These are phyloP conservation scores for Straminergon stramineum DNA, from an alignment of 225 moss, liverwort and hornwort species.

Conservation along the genomic window DNA sequence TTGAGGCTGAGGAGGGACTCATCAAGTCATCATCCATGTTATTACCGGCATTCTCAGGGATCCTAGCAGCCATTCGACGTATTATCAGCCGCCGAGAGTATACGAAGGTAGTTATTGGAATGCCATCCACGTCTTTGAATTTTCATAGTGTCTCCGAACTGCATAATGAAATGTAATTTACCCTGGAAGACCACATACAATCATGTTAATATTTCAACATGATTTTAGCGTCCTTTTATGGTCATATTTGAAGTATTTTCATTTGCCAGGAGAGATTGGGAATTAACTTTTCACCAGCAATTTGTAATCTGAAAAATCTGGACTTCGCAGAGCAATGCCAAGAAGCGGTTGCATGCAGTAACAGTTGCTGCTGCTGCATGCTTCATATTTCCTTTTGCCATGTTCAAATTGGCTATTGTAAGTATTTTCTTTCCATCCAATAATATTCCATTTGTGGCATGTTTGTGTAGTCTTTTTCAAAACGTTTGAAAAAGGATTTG, in stretches of 20 bases:
- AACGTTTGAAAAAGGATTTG: background rate
- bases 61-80: conserved; percentile 78
- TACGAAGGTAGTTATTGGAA: conserved; percentile 40
- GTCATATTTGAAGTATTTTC: background rate
- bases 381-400: conserved; percentile 80
- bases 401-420: conserved; percentile 78
- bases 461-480: background rate
- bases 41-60: conserved; percentile 73
- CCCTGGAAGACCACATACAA: background rate
- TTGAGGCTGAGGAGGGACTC: conserved; percentile 62
- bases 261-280: background rate
- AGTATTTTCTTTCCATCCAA: background rate
- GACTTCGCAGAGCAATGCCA: conserved; percentile 60
- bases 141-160: background rate
- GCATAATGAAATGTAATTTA: background rate
- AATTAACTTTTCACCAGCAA: background rate
- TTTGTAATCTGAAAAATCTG: background rate
- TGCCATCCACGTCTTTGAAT: background rate
- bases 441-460: background rate
- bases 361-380: conserved; percentile 77
- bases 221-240: background rate
- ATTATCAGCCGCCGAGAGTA: conserved; percentile 89
- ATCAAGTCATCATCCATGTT: conserved; percentile 82
- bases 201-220: background rate
- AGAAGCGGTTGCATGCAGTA: conserved; percentile 92